phyloP scores from a whole-genome alignment of 208 protist genomes.

The Giardia duodenalis region DNA sequence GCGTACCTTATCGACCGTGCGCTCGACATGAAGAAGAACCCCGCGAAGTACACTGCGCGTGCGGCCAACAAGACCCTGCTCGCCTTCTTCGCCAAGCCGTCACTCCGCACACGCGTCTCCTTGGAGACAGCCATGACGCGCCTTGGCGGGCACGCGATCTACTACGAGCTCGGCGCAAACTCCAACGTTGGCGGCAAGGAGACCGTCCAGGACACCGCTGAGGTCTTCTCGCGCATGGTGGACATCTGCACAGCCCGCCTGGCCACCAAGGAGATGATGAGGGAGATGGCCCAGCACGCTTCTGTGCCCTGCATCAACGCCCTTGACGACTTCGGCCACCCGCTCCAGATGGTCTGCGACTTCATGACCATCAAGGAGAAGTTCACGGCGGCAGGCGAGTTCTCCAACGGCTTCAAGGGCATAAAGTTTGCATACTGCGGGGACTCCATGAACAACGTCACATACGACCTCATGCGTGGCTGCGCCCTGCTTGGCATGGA shows the following conservation, averaged over 20 bases:
- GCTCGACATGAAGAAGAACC: conserved; percentile 45
- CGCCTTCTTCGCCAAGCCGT: conserved; percentile 65
- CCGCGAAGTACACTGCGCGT: conserved; percentile 31
- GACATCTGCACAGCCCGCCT: conserved; percentile 56
- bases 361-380: conserved; percentile 58
- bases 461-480: conserved; percentile 59
- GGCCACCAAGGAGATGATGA: conserved; percentile 46
- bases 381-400: too few relatives aligned
- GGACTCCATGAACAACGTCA: conserved; percentile 60
- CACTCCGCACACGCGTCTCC: conserved; percentile 56
- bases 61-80: conserved; percentile 55
- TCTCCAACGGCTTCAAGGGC: conserved; percentile 36
- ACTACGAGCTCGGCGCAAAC: conserved; percentile 52
- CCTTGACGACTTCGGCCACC: conserved; percentile 61
- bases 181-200: conserved; percentile 61
- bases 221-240: conserved; percentile 55
- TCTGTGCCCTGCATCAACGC: conserved; percentile 62
- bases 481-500: conserved; percentile 51
- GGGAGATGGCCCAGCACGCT: conserved; percentile 47
- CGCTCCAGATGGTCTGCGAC: conserved; percentile 51
- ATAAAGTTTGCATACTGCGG: conserved; percentile 55
- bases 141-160: conserved; percentile 62
- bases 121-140: conserved; percentile 63
- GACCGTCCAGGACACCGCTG: conserved; percentile 52
- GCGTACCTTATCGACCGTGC: conserved; percentile 43